These are phyloP conservation scores for Rhodamnia rubescens DNA, from an alignment of 345 rosid genomes.

Conservation along the genomic window DNA sequence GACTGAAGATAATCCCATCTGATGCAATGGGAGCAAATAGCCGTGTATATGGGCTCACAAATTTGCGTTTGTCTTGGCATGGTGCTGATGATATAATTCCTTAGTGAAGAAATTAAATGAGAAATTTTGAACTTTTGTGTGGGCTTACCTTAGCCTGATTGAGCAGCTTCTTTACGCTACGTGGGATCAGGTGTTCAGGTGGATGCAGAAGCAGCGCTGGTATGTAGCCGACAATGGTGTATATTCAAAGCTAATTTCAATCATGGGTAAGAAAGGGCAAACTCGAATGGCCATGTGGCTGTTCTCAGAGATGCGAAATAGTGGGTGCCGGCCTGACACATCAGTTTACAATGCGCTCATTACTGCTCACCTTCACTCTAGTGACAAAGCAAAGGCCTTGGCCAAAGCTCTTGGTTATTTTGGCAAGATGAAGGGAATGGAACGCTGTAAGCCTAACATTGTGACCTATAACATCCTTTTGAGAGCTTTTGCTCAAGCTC, in stretches of 20 bases:
- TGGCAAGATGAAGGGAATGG: conserved; percentile 73
- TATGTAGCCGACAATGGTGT: conserved; percentile 78
- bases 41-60: too few relatives aligned
- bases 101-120: background rate
- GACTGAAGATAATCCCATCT: background rate
- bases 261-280: conserved; percentile 86
- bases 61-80: background rate
- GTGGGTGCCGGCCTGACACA: conserved; percentile 88
- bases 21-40: background rate
- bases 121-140: background rate
- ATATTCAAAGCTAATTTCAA: conserved; percentile 69
- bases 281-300: conserved; percentile 98
- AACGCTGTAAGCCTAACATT: conserved; percentile 67
- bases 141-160: background rate
- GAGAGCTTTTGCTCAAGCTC: conserved; percentile 83
- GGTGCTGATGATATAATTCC: background rate
- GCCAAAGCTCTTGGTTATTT: conserved; percentile 68
- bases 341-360: conserved; percentile 89
- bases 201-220: conserved; percentile 99
- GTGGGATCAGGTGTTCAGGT: conserved; percentile 64
- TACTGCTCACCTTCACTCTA: conserved; percentile 78
- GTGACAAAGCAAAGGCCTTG: conserved; percentile 73
- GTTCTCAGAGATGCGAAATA: conserved; percentile 88
- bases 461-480: conserved; percentile 85
- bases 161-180: background rate